Conservation (phyloP, 192 early-diverging fungal species). For the Linnemannia schmuckeri region DNA sequence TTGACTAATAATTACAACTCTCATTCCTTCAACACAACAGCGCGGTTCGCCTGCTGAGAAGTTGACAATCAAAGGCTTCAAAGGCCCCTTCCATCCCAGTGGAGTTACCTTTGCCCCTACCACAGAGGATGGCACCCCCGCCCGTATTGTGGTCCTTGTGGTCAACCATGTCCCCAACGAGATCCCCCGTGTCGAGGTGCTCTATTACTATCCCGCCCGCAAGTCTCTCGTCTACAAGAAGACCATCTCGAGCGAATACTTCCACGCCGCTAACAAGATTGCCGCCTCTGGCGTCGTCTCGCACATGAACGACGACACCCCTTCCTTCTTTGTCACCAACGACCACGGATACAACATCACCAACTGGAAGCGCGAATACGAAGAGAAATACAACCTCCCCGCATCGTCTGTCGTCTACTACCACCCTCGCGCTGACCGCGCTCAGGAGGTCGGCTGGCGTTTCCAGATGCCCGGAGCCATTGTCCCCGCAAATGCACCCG, state of each 20-base stretch:
- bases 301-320: conserved; percentile 46
- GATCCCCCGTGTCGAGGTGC: conserved; percentile 46
- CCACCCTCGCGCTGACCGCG: conserved; percentile 39
- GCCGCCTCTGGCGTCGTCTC: conserved; percentile 17
- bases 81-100: conserved; percentile 52
- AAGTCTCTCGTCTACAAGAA: conserved; percentile 55
- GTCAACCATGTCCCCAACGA: conserved; percentile 54
- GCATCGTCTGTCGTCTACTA: conserved; percentile 48
- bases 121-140: conserved; percentile 49
- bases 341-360: conserved; percentile 54
- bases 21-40: conserved; percentile 4
- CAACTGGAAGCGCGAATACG: conserved; percentile 56
- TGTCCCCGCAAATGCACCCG: not conserved
- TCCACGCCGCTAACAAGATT: conserved; percentile 53
- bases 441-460: conserved; percentile 49
- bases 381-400: conserved; percentile 53
- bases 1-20: not conserved
- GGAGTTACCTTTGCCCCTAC: conserved; percentile 48
- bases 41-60: conserved; percentile 50
- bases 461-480: conserved; percentile 43
- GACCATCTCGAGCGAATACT: conserved; percentile 44
- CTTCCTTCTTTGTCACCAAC: conserved; percentile 44
- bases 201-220: conserved; percentile 55
- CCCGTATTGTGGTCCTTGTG: conserved; percentile 43
- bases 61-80: conserved; percentile 50